Conservation (phyloP, 768 basidiomycete genomes). For the Agaricus blazei region DNA sequence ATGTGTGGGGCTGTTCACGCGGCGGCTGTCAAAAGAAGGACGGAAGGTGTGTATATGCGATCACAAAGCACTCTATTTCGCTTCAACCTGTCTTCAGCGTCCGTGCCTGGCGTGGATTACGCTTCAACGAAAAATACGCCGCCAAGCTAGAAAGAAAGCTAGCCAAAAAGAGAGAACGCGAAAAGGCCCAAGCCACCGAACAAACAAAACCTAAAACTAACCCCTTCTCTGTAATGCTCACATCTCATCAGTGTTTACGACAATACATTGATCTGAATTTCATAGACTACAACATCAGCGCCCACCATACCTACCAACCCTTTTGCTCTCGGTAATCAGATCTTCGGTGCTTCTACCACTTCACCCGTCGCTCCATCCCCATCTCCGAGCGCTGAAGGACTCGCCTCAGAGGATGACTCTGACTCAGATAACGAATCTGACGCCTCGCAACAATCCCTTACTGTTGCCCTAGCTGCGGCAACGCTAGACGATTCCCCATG, state of each 20-base stretch:
- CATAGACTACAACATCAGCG: conserved; percentile 14
- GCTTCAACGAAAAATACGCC: conserved; percentile 72
- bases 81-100: conserved; percentile 40
- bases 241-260: not conserved
- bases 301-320: conserved; percentile 18
- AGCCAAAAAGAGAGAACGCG: conserved; percentile 31
- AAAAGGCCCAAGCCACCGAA: conserved; percentile 28
- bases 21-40: conserved; percentile 66
- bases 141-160: conserved; percentile 60
- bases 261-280: not conserved
- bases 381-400: conserved; percentile 20
- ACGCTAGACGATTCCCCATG: conserved; percentile 61
- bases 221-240: conserved; percentile 52
- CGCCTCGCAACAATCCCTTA: conserved; percentile 42
- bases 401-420: conserved; percentile 28
- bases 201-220: conserved; percentile 36
- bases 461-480: conserved; percentile 52
- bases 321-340: conserved; percentile 60
- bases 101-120: conserved; percentile 76
- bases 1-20: conserved; percentile 79
- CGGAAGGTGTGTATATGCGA: conserved; percentile 50
- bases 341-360: conserved; percentile 44
- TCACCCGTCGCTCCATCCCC: not conserved
- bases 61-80: not conserved
- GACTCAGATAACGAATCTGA: conserved; percentile 17